A percentile compares a stretch with the other conserved stretches of the same genome.
phyloP scores from a whole-genome alignment of 106 monocot genomes.

The Acanthochlamys bracteata region DNA sequence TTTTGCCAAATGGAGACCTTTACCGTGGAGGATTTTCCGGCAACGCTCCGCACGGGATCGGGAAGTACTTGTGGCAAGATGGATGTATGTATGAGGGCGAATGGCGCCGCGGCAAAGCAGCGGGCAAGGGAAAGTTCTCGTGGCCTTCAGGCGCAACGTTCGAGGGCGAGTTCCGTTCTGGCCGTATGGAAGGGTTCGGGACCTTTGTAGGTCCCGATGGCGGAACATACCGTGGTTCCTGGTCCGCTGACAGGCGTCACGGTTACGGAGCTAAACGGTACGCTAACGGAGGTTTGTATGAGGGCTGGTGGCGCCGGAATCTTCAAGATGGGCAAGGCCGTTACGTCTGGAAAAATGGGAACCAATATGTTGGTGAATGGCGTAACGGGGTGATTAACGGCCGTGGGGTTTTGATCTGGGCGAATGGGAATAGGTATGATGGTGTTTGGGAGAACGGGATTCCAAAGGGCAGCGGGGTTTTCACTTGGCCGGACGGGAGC shows the following conservation, averaged over 20 bases:
- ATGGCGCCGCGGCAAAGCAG: slow-evolving; percentile 57
- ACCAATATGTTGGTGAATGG: slow-evolving; percentile 79
- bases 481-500: slow-evolving; percentile 63
- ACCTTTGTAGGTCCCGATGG: slow-evolving; percentile 57
- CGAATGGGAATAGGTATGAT: slow-evolving; percentile 64
- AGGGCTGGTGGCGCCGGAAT: slow-evolving; percentile 50
- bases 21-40: slow-evolving; percentile 38
- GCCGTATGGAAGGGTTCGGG: slow-evolving; percentile 57
- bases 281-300: slow-evolving; percentile 62
- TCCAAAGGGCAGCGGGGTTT: slow-evolving; percentile 53
- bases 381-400: slow-evolving; percentile 48
- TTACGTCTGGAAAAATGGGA: slow-evolving; percentile 62
- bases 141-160: slow-evolving; percentile 70
- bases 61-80: slow-evolving; percentile 63
- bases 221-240: slow-evolving; percentile 42
- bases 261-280: slow-evolving; percentile 51
- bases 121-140: slow-evolving; percentile 62
- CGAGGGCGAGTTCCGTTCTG: slow-evolving; percentile 48
- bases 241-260: slow-evolving; percentile 51
- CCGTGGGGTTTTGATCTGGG: slow-evolving; percentile 58
- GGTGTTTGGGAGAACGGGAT: slow-evolving; percentile 64
- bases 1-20: slow-evolving; percentile 45
- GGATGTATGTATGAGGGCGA: slow-evolving; percentile 72
- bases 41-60: slow-evolving; percentile 37
- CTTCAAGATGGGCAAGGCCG: slow-evolving; percentile 61